phyloP scores from a whole-genome alignment of 495 filamentous ascomycete genomes.

The Daldinia decipiens region DNA sequence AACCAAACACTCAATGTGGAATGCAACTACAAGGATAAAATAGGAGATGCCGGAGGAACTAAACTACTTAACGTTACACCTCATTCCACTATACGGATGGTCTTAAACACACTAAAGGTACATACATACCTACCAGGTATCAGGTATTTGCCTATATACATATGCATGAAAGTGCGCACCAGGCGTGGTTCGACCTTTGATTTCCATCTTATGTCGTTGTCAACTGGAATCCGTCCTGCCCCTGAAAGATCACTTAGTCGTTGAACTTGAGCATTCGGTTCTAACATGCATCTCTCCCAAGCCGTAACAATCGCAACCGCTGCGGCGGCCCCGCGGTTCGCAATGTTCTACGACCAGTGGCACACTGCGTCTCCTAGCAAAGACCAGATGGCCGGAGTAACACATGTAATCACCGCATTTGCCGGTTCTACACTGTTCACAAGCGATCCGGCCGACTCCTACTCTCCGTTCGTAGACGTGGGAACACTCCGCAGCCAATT shows the following conservation, averaged over 20 bases:
- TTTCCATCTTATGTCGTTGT: neutral
- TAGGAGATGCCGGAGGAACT: constrained; percentile 13
- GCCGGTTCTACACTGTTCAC: constrained; percentile 64
- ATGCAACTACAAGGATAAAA: constrained; percentile 30
- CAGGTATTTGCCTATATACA: constrained; percentile 25
- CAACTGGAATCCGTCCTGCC: constrained; percentile 7
- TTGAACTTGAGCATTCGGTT: constrained; percentile 11
- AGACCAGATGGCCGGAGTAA: constrained; percentile 51
- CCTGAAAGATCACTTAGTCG: neutral
- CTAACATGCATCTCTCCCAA: constrained; percentile 41
- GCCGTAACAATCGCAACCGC: constrained; percentile 30
- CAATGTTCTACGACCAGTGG: constrained; percentile 51
- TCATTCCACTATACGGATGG: constrained; percentile 32
- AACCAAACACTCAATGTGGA: constrained; percentile 24
- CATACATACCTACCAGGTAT: too few relatives aligned
- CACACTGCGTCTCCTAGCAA: constrained; percentile 48
- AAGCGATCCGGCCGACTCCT: constrained; percentile 53
- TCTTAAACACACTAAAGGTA: neutral
- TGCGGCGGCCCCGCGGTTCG: constrained; percentile 35
- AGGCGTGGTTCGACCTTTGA: neutral
- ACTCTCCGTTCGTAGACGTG: constrained; percentile 62
- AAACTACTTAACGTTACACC: constrained; percentile 39
- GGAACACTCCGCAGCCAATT: constrained; percentile 63
- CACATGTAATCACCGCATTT: constrained; percentile 70
- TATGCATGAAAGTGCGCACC: constrained; percentile 6